A percentile compares a stretch with the other conserved stretches of the same genome.
phyloP scores from a whole-genome alignment of 345 rosid genomes.

The Hypericum perforatum region DNA sequence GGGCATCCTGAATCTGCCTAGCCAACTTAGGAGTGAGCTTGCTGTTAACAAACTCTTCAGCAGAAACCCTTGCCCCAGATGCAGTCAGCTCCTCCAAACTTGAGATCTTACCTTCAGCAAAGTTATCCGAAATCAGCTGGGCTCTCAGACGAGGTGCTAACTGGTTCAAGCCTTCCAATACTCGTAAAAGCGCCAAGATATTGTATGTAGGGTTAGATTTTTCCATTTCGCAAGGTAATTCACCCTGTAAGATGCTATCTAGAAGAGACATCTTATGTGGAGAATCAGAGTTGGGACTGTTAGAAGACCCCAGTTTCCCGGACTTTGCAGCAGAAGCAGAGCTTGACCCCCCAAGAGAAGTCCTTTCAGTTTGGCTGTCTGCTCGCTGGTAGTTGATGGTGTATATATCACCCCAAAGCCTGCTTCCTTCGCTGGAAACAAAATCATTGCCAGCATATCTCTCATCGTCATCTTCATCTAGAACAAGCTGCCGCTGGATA shows the following conservation, averaged over 20 bases:
- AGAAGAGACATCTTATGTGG: constrained; percentile 56
- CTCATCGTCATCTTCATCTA: constrained; percentile 89
- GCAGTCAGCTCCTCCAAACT: constrained; percentile 46
- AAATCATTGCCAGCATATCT: constrained; percentile 74
- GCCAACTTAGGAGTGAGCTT: constrained; percentile 98
- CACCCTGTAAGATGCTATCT: constrained; percentile 87
- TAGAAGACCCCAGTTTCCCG: constrained; percentile 37
- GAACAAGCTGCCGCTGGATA: constrained; percentile 83
- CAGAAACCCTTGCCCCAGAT: constrained; percentile 46
- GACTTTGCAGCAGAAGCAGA: constrained; percentile 41
- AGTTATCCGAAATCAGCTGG: constrained; percentile 47
- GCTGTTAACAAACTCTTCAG: constrained; percentile 72
- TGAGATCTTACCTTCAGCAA: constrained; percentile 56
- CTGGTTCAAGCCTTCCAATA: constrained; percentile 89
- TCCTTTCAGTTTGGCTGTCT: constrained; percentile 64
- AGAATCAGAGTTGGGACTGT: constrained; percentile 39
- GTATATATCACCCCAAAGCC: constrained; percentile 83
- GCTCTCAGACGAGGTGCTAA: constrained; percentile 79
- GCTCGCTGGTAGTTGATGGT: constrained; percentile 85
- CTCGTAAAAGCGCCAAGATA: constrained; percentile 74
- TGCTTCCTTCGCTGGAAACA: constrained; percentile 77
- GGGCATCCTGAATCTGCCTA: constrained; percentile 96
- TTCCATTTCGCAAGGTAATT: constrained; percentile 91
- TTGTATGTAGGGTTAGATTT: constrained; percentile 84
- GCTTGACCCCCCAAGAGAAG: constrained; percentile 56